Evolutionary conservation across 2,329 filamentous ascomycete species (phyloP), one percentile per base, ranked within the genome.

Genomic region (Cercospora citrullina): DNA sequence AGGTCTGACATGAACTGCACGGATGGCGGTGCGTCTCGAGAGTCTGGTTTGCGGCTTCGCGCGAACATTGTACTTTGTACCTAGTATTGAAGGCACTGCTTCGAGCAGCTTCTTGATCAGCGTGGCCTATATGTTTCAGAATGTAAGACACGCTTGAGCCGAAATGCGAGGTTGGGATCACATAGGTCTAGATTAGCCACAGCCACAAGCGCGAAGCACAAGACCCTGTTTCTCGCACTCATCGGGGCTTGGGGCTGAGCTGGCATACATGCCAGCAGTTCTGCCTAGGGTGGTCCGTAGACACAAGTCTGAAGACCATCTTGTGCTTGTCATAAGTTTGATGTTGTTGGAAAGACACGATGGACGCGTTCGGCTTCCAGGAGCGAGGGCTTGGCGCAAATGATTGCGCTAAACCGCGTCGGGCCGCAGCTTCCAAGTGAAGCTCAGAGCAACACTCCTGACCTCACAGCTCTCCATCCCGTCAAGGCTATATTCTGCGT

Each of bases 1-100:
- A 86, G 77, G 69, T 87, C 84, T 0, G 84, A 86, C 67, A 85
- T 78, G 69, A 84, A 73, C 64, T 83, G 81, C 7, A 67, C 33
- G n/a, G 26, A 4, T 14, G 53, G 8, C 4, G 45, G 1, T 10
- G 21, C n/a, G 12, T 23, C 45, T 23, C 10, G 1, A 3, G 45
- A 48, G 9, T 48, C 1, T 2, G 45, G n/a, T 23, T 48, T 48
- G 18, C 9, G 18, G 45, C n/a, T 4, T 23, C 45, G 45, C n/a
- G 45, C 45, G 45, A 48, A 10, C 45, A 42, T 42, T n/a, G 6
- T 48, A 9, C 8, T 23, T 48, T 23, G 45, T 18, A 5, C 21
- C 45, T 3, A 23, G 18, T 8, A 30, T 8, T 48, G 10, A 18
- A 21, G 45, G 18, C 2, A 12, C n/a, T 48, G 45, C 45, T 48